Evolutionary conservation across 495 filamentous ascomycete genomes (phyloP).

Genomic region (Xylaria intraflava): DNA sequence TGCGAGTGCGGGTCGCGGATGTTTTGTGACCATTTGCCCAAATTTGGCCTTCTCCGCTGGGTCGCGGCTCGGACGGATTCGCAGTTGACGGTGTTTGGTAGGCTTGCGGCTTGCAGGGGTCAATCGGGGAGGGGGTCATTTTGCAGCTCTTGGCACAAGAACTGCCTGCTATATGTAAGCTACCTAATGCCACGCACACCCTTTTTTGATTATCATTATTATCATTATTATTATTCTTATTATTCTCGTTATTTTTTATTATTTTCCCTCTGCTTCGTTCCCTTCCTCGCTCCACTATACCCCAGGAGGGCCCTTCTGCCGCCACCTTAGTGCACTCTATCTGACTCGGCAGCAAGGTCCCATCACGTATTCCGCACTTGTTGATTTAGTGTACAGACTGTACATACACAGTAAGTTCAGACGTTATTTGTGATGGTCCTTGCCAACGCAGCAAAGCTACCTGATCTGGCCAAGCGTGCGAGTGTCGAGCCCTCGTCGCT

Average conservation of each 20-base stretch:
- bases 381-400: too few relatives aligned
- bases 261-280: background rate
- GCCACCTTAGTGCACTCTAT: conserved; percentile 29
- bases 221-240: background rate
- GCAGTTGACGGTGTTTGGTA: conserved; percentile 25
- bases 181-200: conserved; percentile 10
- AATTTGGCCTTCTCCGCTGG: conserved; percentile 30
- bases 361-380: background rate
- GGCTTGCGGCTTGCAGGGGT: conserved; percentile 22
- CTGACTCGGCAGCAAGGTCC: conserved; percentile 26
- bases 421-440: conserved; percentile 4
- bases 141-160: conserved; percentile 22
- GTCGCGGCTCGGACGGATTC: conserved; percentile 34
- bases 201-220: background rate
- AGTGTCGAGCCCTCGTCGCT: background rate
- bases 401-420: too few relatives aligned
- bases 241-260: background rate
- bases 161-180: background rate
- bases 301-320: conserved; percentile 11
- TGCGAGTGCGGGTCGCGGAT: conserved; percentile 16
- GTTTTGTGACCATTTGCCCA: conserved; percentile 27
- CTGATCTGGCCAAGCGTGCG: conserved; percentile 18
- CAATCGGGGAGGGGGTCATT: conserved; percentile 18
- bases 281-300: conserved; percentile 13
- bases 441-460: conserved; percentile 17